phyloP scores from a whole-genome alignment of 2,329 filamentous ascomycete genomes.

The Metarhizium robertsii region DNA sequence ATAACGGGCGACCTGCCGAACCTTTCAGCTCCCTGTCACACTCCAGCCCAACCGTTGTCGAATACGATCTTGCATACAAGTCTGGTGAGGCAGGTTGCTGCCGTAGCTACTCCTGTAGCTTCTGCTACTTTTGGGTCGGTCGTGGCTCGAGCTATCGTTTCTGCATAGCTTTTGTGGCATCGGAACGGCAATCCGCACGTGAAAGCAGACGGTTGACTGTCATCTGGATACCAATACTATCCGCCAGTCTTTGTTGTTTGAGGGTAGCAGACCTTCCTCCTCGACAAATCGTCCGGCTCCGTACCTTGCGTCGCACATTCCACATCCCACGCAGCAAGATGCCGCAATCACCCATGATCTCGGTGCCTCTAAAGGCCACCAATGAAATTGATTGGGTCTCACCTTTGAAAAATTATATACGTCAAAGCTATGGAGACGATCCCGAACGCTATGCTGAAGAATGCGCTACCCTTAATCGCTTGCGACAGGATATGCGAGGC shows the following conservation, averaged over 20 bases:
- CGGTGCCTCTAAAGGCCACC: slow-evolving; percentile 82
- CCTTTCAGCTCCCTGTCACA: neutral
- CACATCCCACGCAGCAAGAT: slow-evolving; percentile 30
- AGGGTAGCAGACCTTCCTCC: neutral
- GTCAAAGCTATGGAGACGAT: slow-evolving; percentile 89
- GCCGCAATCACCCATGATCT: slow-evolving; percentile 91
- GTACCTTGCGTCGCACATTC: slow-evolving; percentile 1
- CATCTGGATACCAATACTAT: neutral
- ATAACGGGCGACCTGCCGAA: slow-evolving; percentile 19
- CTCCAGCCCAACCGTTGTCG: neutral
- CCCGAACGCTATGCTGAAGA: slow-evolving; percentile 93
- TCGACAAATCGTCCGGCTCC: neutral
- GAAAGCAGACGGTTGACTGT: neutral
- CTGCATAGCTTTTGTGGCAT: neutral
- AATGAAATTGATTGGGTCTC: slow-evolving; percentile 98
- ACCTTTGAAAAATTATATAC: slow-evolving; percentile 88
- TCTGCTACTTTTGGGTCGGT: neutral
- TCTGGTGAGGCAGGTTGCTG: slow-evolving; percentile 3
- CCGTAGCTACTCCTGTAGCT: slow-evolving; percentile 3
- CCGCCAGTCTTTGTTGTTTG: neutral
- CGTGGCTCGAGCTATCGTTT: neutral
- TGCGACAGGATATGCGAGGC: slow-evolving; percentile 97
- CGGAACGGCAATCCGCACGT: neutral
- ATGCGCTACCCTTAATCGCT: slow-evolving; percentile 84
- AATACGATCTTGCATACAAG: neutral